Conservation (phyloP, 2,329 filamentous ascomycete genomes). For the Fusarium siculi region DNA sequence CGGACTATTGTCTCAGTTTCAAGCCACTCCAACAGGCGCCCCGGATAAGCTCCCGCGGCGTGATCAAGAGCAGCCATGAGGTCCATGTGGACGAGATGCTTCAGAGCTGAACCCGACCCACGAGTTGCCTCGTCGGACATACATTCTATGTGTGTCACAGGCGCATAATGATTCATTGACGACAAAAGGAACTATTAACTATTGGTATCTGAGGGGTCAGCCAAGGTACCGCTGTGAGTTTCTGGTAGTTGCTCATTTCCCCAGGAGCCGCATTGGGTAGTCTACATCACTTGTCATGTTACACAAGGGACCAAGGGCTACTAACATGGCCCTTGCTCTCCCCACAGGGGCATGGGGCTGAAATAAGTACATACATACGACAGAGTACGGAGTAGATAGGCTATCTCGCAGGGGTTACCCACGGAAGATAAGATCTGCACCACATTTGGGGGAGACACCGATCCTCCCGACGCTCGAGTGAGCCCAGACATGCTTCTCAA, state of each 20-base stretch:
- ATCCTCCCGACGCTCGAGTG: neutral
- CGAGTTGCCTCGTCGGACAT: neutral
- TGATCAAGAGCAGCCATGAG: neutral
- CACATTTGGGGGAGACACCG: neutral
- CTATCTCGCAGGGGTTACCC: neutral
- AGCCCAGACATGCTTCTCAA: neutral
- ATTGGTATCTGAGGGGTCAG: neutral
- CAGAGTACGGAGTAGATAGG: neutral
- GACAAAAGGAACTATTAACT: neutral
- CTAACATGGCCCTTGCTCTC: neutral
- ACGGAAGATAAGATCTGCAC: slow-evolving; percentile 6
- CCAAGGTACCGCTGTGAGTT: neutral
- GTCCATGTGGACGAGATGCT: neutral
- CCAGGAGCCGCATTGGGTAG: neutral
- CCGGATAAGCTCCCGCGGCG: neutral
- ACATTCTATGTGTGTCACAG: neutral
- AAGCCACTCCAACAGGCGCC: slow-evolving; percentile 8
- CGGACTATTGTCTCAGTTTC: slow-evolving; percentile 27
- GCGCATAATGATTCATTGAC: neutral
- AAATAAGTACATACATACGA: neutral
- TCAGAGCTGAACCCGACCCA: neutral
- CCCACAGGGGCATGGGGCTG: neutral
- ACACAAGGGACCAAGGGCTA: neutral
- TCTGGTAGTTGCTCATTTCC: slow-evolving; percentile 5
- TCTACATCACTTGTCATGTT: slow-evolving; percentile 17